Conservation (phyloP, 192 early-diverging fungal genomes). For the Backusella tarrabulga region DNA sequence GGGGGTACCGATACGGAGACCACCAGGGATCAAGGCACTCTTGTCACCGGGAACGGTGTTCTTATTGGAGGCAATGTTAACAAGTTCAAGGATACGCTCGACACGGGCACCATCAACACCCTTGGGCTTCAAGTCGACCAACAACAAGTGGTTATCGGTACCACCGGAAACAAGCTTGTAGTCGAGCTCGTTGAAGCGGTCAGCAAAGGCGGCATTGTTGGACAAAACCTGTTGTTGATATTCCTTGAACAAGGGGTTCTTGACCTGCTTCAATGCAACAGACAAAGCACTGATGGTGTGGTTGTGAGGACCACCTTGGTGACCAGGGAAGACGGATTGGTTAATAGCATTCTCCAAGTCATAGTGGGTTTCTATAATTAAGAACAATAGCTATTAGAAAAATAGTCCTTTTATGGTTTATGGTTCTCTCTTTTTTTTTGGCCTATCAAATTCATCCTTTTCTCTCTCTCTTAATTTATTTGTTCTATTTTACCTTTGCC, state of each 20-base stretch:
- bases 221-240: slow-evolving; percentile 91
- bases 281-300: slow-evolving; percentile 96
- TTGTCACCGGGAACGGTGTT: slow-evolving; percentile 99
- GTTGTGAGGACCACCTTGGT: slow-evolving; percentile 99
- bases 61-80: slow-evolving; percentile 98
- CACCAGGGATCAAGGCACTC: slow-evolving; percentile 88
- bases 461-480: not conserved
- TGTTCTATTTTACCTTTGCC: slow-evolving; percentile 57
- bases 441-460: not conserved
- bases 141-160: slow-evolving; percentile 93
- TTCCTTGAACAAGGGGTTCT: slow-evolving; percentile 79
- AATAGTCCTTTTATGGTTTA: not conserved
- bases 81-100: slow-evolving; percentile 92
- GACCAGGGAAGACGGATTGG: slow-evolving; percentile 95
- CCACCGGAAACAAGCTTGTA: slow-evolving; percentile 90
- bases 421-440: not conserved
- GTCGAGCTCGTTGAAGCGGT: slow-evolving; percentile 63
- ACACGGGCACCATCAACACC: slow-evolving; percentile 94
- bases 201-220: slow-evolving; percentile 90
- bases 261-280: slow-evolving; percentile 86
- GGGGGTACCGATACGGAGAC: slow-evolving; percentile 92
- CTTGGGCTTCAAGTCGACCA: slow-evolving; percentile 84
- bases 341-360: slow-evolving; percentile 96
- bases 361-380: slow-evolving; percentile 65
- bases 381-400: not conserved